Percentiles rank a stretch among this genome's conserved stretches.
Evolutionary conservation across 176 grass and related monocot genomes (phyloP).

Genomic region (Ampelocalamus luodianensis): DNA sequence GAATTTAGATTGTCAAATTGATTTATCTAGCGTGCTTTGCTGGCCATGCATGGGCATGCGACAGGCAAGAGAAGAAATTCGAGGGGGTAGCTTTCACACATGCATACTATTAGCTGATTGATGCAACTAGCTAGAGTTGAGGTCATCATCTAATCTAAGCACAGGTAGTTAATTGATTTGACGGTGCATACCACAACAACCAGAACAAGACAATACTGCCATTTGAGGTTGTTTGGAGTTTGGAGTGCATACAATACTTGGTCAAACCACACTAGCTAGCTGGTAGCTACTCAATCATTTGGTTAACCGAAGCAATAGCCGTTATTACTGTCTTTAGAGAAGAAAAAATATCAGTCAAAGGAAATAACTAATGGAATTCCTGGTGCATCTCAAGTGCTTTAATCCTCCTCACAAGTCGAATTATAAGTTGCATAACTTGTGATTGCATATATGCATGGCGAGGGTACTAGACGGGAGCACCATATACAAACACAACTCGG

Average conservation of each 20-base stretch:
- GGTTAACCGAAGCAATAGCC: not conserved
- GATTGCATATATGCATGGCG: too few relatives aligned
- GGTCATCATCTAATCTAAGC: not conserved
- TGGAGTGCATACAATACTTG: not conserved
- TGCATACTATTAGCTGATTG: not conserved
- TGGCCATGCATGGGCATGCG: constrained; percentile 1
- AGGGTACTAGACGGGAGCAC: too few relatives aligned
- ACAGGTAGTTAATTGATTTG: not conserved
- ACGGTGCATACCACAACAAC: not conserved
- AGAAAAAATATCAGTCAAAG: too few relatives aligned
- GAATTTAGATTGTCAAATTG: not conserved
- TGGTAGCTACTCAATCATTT: not conserved
- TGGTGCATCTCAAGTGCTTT: too few relatives aligned
- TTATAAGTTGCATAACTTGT: too few relatives aligned
- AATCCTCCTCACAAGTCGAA: too few relatives aligned
- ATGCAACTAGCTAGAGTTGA: not conserved
- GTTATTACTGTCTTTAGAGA: not conserved
- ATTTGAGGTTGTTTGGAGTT: not conserved
- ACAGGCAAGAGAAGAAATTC: not conserved
- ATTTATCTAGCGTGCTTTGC: not conserved
- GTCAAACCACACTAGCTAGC: not conserved
- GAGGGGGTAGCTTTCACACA: constrained; percentile 2
- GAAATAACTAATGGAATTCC: too few relatives aligned
- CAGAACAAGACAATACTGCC: not conserved
- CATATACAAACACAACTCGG: too few relatives aligned